Evolutionary conservation across 2,329 filamentous ascomycete genomes (phyloP), one percentile per base, ranked within the genome.

Genomic region (Blastomyces gilchristii): DNA sequence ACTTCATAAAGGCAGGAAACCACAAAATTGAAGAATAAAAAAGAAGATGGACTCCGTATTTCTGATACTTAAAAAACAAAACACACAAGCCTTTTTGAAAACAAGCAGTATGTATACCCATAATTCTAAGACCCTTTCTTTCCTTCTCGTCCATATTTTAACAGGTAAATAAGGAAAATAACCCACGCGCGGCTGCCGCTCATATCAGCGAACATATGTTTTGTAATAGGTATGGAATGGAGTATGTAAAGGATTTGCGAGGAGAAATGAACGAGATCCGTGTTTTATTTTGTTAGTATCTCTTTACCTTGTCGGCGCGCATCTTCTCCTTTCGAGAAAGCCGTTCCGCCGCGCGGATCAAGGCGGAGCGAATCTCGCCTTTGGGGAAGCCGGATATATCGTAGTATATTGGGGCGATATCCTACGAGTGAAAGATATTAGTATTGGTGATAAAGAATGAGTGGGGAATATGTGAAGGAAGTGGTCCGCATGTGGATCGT

Each of bases 331-430:
- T 82, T 62, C 83, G 78, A 67, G 79, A 75, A 58, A 86, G 76
- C 70, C 83, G 81, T 52, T 85, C 83, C 31, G 76, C 74, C 11
- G 82, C 79, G 60, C 82, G 78, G 68, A 81, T 76, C 63, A 87
- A 73, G 2, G 82, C 80, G 76, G 83, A 86, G 78, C 89, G 92
- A 68, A 96, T 87, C 65, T 97, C 92, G 61, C 91, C 90, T 74
- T 96, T 91, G 54, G 76, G 85, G 76, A 97, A 97, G 0, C 83
- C 83, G 1, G 86, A 82, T 12, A 97, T 76, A 71, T 99, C 91
- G 76, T 96, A 99, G 78, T 99, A 99, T 22, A 83, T 85, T 2
- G 92, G 92, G 4, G 94, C 91, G 67, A 97, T 96, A 76, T 99
- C 94, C 89, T 92, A 68, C 18, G 58, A 50, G 9, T 58, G 63